These are phyloP conservation scores for Neurospora sp. DNA, from an alignment of 495 filamentous ascomycete genomes.

Conservation along the genomic window DNA sequence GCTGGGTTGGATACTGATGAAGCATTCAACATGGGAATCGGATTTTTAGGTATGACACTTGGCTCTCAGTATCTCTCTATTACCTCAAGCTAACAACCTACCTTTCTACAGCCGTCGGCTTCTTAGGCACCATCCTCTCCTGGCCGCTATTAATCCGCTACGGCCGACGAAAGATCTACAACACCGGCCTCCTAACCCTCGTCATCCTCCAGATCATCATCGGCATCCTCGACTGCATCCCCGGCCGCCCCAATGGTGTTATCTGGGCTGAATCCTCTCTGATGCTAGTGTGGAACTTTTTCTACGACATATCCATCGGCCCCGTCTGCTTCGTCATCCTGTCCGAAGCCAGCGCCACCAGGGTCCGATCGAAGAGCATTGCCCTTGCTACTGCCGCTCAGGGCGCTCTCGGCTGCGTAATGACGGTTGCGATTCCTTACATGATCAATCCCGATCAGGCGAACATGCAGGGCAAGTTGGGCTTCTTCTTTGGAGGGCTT, in stretches of 20 bases:
- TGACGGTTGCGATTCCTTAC: constrained; percentile 55
- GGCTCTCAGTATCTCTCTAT: too few species aligned
- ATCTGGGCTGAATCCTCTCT: constrained; percentile 45
- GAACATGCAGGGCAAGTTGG: constrained; percentile 54
- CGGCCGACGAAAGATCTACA: constrained; percentile 47
- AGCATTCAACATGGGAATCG: constrained; percentile 43
- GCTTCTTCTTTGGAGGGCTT: constrained; percentile 57
- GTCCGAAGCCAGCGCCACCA: constrained; percentile 47
- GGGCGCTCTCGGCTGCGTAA: constrained; percentile 46
- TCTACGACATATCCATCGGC: constrained; percentile 48
- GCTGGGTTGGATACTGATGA: constrained; percentile 43
- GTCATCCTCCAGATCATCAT: constrained; percentile 45
- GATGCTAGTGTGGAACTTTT: constrained; percentile 47
- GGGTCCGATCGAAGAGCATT: constrained; percentile 52
- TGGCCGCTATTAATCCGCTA: constrained; percentile 44
- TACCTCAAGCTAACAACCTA: background rate
- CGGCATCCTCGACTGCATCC: constrained; percentile 48
- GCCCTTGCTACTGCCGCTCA: constrained; percentile 53
- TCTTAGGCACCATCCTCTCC: constrained; percentile 41
- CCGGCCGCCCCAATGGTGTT: constrained; percentile 30
- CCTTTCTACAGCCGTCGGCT: constrained; percentile 23
- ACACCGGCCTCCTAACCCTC: constrained; percentile 36
- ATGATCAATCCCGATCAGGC: constrained; percentile 57
- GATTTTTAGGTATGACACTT: constrained; percentile 26
- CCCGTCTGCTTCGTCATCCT: constrained; percentile 55